A percentile compares a stretch with the other conserved stretches of the same genome.
Evolutionary conservation across 2,329 filamentous ascomycete genomes (phyloP).

Genomic region (Sphaerulina musiva): DNA sequence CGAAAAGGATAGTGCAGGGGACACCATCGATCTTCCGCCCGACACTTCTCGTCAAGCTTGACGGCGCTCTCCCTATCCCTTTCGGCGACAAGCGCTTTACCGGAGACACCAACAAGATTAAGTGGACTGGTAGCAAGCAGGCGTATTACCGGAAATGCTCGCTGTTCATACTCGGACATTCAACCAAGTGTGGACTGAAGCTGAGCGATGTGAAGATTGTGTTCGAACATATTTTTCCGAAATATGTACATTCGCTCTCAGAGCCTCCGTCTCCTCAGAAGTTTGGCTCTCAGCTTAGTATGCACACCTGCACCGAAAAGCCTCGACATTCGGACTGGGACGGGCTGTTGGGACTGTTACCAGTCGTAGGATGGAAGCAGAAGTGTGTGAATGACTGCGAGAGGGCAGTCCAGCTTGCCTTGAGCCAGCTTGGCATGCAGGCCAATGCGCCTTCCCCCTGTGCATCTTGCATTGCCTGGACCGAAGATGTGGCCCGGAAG

Average conservation of each 20-base stretch:
- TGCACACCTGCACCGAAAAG: neutral
- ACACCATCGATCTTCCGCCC: neutral
- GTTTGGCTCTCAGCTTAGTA: neutral
- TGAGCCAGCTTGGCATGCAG: neutral
- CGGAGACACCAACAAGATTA: neutral
- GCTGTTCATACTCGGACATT: neutral
- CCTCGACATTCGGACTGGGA: neutral
- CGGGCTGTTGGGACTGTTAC: neutral
- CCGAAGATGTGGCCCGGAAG: neutral
- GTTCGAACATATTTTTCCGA: neutral
- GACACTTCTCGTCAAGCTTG: neutral
- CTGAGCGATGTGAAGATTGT: neutral
- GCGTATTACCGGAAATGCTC: neutral
- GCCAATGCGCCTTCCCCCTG: neutral
- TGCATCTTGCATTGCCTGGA: neutral
- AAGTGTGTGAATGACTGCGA: neutral
- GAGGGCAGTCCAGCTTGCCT: neutral
- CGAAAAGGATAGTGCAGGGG: neutral
- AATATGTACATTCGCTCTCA: neutral
- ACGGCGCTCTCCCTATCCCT: neutral
- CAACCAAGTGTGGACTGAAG: neutral
- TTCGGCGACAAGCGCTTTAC: neutral
- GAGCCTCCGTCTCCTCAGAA: neutral
- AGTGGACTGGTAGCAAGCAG: neutral
- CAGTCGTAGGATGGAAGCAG: neutral